Percentiles rank a stretch among this genome's conserved stretches.
Evolutionary conservation across 1,284 basidiomycete species (phyloP).

Genomic region (Irpex rosettiformis): DNA sequence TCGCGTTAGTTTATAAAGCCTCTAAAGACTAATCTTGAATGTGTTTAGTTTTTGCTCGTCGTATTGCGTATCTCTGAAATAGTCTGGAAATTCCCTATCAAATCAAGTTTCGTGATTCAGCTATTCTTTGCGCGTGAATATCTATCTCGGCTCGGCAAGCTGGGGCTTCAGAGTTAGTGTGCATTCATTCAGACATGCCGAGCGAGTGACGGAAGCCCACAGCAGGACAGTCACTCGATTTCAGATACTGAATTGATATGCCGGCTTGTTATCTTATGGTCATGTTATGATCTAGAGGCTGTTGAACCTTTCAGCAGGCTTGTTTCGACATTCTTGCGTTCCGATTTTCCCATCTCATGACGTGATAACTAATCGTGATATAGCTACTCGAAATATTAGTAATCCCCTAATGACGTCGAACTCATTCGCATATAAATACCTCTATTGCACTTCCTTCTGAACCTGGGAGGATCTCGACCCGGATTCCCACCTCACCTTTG

Average conservation of each 20-base stretch:
- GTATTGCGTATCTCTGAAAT: background rate
- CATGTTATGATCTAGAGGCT: too few relatives aligned
- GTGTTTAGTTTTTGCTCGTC: background rate
- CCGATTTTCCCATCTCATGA: background rate
- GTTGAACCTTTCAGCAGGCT: background rate
- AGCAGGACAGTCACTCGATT: too few relatives aligned
- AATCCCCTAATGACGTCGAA: background rate
- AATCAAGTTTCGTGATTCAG: background rate
- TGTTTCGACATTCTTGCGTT: background rate
- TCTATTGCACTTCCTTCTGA: background rate
- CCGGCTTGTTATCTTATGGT: too few relatives aligned
- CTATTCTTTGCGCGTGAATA: background rate
- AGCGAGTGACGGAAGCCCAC: too few relatives aligned
- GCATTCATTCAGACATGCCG: too few relatives aligned
- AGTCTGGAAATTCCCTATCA: background rate
- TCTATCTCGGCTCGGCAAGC: background rate
- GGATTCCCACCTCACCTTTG: background rate
- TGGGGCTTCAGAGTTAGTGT: too few relatives aligned
- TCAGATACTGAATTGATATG: too few relatives aligned
- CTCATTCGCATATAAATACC: background rate
- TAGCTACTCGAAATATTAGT: background rate
- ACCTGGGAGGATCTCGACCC: background rate
- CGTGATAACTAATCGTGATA: background rate
- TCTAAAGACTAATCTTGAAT: background rate
- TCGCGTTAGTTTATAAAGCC: background rate